Percentiles rank a stretch among this genome's conserved stretches.
Evolutionary conservation across 495 filamentous ascomycete genomes (phyloP).

Genomic region (Jackrogersella minutella): DNA sequence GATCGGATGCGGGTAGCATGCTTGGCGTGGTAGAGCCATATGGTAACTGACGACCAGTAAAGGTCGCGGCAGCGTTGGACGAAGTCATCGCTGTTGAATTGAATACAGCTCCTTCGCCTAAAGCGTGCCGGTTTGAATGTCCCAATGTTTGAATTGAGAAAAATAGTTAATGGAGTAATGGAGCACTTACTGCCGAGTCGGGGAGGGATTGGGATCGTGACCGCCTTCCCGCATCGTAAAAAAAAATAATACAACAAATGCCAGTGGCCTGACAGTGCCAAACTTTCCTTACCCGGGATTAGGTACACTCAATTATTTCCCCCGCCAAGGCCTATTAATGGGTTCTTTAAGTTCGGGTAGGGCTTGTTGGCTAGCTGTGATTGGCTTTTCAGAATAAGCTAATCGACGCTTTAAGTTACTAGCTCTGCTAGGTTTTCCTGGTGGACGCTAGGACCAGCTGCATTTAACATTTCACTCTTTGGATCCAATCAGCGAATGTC

Average conservation of each 20-base stretch:
- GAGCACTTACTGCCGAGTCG: conserved; percentile 37
- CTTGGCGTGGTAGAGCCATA: conserved; percentile 22
- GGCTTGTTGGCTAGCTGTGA: conserved; percentile 27
- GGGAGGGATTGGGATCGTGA: conserved; percentile 39
- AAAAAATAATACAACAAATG: conserved; percentile 40
- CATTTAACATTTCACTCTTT: no score
- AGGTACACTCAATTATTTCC: not conserved
- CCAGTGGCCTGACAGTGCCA: conserved; percentile 34
- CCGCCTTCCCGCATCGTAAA: conserved; percentile 47
- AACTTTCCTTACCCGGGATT: no score
- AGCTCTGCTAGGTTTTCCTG: not conserved
- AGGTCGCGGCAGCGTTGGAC: conserved; percentile 44
- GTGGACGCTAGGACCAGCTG: conserved; percentile 12
- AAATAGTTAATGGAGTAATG: conserved; percentile 1
- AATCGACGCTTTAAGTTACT: conserved; percentile 14
- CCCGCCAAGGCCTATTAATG: conserved; percentile 17
- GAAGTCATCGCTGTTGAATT: conserved; percentile 49
- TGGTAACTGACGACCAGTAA: conserved; percentile 18
- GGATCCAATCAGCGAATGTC: no score
- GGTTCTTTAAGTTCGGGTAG: conserved; percentile 6
- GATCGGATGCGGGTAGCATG: conserved; percentile 10
- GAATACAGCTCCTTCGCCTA: conserved; percentile 50
- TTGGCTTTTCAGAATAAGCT: conserved; percentile 14
- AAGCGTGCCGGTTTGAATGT: conserved; percentile 33
- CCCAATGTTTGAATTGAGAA: not conserved